These are phyloP conservation scores for Sporothrix brasiliensis DNA, from an alignment of 2,329 filamentous ascomycete species.

Conservation along the genomic window DNA sequence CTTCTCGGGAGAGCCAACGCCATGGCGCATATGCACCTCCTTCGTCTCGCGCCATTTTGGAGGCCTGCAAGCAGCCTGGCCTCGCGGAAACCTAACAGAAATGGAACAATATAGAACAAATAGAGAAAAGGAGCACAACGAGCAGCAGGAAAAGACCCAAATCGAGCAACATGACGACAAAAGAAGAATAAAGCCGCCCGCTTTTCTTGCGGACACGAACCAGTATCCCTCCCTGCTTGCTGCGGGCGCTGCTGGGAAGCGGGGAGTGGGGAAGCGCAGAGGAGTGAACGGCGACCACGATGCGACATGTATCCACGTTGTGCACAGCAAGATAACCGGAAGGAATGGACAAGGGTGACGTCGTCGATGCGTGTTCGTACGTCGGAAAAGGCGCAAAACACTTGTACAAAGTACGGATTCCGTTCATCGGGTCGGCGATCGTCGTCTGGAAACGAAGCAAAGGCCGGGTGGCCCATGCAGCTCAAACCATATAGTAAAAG, in stretches of 20 bases:
- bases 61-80: background rate
- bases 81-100: background rate
- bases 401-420: background rate
- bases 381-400: background rate
- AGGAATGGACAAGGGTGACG: background rate
- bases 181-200: slow-evolving; percentile 15
- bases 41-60: slow-evolving; percentile 2
- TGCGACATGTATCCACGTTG: too few species aligned
- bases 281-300: background rate
- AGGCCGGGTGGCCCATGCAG: too few species aligned
- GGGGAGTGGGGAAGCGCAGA: background rate
- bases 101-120: background rate
- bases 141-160: slow-evolving; percentile 12
- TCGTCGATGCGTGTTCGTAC: background rate
- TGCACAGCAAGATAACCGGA: slow-evolving; percentile 12
- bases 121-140: too few species aligned
- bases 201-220: background rate
- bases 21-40: too few species aligned
- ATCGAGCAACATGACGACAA: slow-evolving; percentile 9
- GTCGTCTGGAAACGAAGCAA: background rate
- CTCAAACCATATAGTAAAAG: background rate
- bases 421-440: background rate
- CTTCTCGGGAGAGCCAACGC: slow-evolving; percentile 1
- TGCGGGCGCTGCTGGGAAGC: background rate
- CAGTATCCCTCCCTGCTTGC: slow-evolving; percentile 1